Evolutionary conservation across 345 rosid species (phyloP).

Genomic region (Bretschneidera sinensis): DNA sequence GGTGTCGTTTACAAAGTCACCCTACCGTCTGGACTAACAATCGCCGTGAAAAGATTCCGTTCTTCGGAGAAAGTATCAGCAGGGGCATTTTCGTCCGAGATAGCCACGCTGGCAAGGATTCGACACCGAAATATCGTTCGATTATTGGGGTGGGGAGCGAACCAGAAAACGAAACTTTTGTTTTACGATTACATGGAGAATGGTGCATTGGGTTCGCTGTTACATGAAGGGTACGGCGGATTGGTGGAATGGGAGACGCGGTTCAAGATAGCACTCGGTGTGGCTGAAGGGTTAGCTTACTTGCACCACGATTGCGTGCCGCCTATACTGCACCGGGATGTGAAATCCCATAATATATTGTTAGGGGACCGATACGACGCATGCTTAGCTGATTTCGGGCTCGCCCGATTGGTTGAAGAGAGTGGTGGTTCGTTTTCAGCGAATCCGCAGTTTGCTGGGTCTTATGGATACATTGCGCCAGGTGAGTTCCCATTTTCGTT

Average conservation of each 20-base stretch:
- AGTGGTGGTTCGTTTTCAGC: constrained; percentile 36
- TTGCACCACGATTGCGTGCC: constrained; percentile 88
- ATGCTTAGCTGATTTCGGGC: constrained; percentile 82
- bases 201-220: constrained; percentile 54
- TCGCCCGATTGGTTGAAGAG: constrained; percentile 64
- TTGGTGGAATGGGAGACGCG: constrained; percentile 62
- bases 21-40: constrained; percentile 43
- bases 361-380: constrained; percentile 66
- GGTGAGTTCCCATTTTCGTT: constrained; percentile 45
- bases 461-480: constrained; percentile 94
- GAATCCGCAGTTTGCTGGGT: constrained; percentile 69
- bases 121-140: constrained; percentile 87
- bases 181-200: constrained; percentile 71
- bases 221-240: constrained; percentile 44
- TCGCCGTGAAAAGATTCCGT: constrained; percentile 73
- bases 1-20: constrained; percentile 71
- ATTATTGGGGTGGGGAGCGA: constrained; percentile 77
- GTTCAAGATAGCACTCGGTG: constrained; percentile 62
- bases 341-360: constrained; percentile 68
- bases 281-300: constrained; percentile 79
- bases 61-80: constrained; percentile 40
- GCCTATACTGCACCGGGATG: constrained; percentile 79
- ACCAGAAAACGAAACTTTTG: constrained; percentile 54
- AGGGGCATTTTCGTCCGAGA: constrained; percentile 74
- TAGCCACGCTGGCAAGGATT: constrained; percentile 58